Base-by-base conservation (phyloP, 345 rosid species). In the Hypericum perforatum region DNA sequence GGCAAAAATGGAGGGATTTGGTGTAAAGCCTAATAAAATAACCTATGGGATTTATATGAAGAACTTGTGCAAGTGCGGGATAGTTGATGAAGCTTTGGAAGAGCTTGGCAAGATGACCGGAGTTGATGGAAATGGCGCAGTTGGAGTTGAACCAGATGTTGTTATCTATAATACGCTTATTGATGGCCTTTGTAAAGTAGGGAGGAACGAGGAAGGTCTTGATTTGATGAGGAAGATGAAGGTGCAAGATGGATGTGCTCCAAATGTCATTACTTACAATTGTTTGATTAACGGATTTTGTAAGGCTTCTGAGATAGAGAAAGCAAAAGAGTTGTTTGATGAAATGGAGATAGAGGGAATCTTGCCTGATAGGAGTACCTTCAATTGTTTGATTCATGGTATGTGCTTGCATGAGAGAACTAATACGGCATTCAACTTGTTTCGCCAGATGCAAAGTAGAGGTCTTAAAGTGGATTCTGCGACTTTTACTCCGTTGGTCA, bases 181-280 rank as follows among this genome's bases (percentile, higher is more conserved):
- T 22, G 73, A 88, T 63, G 98, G 96, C 52, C 66, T 81, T 5
- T 78, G 95, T 59, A 85, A 81, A 60, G 82, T 72, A 7, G 96
- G 96, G 59, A 85, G 86, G 74, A 78, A 72, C 56, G 81, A 77
- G 61, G 90, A 92, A 63, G 95, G 82, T 11, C 67, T 82, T 54
- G 69, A 41, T 52, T 61, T 85, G 53, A 60, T 79, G 69, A 68
- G 64, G 39, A 66, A 14, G 62, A 82, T 85, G 96, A 85, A 62
- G 57, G 59, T 37, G 56, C 75, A 64, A 39, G 61, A 59, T 43
- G 65, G 54, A 3, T 79, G 81, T 67, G 55, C 47, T 4, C 86
- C 90, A 8, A 69, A 72, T 62, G 53, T 60, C 38, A 62, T 67
- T 38, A 85, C 94, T 16, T 83, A 85, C 67, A 88, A 77, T 71